Evolutionary conservation across 129 eudicot genomes (phyloP), one percentile per base, ranked within the genome.

Genomic region (Glebionis coronaria): DNA sequence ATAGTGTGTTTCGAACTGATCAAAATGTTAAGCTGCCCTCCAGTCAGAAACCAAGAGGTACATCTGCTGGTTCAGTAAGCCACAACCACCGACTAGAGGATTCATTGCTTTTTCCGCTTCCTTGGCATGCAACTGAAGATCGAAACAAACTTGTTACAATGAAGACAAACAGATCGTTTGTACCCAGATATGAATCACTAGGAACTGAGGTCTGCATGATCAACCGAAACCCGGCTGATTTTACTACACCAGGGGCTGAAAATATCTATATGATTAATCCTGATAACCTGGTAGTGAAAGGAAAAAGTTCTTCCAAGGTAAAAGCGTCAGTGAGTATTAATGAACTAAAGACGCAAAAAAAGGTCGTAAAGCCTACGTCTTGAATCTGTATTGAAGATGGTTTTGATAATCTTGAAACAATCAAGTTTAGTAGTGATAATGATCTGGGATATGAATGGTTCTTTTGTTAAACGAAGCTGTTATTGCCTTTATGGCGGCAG

Each of bases 181-280:
- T 44, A 44, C 74, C 81, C 18, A 4, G n/a, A 19, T 28, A 50
- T 16, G 65, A 51, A 56, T 40, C 44, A 5, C 23, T 67, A 13
- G 35, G 62, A 49, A 69, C 56, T 27, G 82, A 56, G 25, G 69
- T 75, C 4, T 92, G 98, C 80, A 59, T 64, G 1, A 44, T 88
- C 8, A 92, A 88, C 83, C 56, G 31, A 73, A 92, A 92, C 68
- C 98, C 98, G 14, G 94, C 96, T 61, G 98, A 92, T 74, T 85
- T 85, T 65, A 81, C 84, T 65, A 42, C 74, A 54, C 96, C 96
- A 3, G 88, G 86, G n/a, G 76, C 81, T 16, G 77, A 82, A 44
- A 86, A 83, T 25, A 40, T 21, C 27, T 86, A 70, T 61, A 89
- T 82, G 69, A 69, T 84, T 11, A 55, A 40, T 21, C 76, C 63